phyloP scores from a whole-genome alignment of 1,284 basidiomycete genomes.

The Pisolithus thermaeus region DNA sequence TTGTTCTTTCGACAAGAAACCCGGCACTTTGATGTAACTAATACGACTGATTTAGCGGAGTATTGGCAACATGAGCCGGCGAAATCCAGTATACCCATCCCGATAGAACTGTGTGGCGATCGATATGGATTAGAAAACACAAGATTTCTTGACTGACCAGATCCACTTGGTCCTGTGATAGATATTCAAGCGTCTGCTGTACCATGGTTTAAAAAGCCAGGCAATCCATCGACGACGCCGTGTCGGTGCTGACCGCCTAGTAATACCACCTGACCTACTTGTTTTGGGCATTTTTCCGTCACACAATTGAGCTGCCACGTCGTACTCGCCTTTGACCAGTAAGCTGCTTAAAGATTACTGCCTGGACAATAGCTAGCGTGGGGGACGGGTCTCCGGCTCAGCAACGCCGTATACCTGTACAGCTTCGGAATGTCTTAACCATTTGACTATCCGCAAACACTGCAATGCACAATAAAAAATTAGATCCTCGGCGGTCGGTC shows the following conservation, averaged over 20 bases:
- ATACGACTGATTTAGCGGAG: not conserved
- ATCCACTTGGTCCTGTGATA: conserved; percentile 37
- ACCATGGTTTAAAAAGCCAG: not conserved
- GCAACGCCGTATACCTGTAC: too few relatives aligned
- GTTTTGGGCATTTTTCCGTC: too few relatives aligned
- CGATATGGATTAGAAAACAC: not conserved
- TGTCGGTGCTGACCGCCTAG: not conserved
- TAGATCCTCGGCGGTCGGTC: too few relatives aligned
- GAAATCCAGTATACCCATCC: conserved; percentile 18
- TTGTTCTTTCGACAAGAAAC: conserved; percentile 61
- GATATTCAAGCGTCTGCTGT: conserved; percentile 23
- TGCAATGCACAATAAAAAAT: too few relatives aligned
- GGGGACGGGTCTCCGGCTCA: too few relatives aligned
- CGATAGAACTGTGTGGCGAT: conserved; percentile 13
- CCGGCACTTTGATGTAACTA: conserved; percentile 77
- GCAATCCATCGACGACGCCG: too few relatives aligned
- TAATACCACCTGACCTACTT: too few relatives aligned
- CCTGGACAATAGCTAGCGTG: too few relatives aligned
- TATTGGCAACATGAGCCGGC: not conserved
- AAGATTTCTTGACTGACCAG: conserved; percentile 23
- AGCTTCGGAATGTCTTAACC: not conserved
- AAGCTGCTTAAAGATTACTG: too few relatives aligned
- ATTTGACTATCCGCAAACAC: too few relatives aligned
- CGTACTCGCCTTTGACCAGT: too few relatives aligned
- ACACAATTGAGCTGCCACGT: too few relatives aligned